A percentile compares a stretch with the other conserved stretches of the same genome.
phyloP scores from a whole-genome alignment of 1,284 basidiomycete species.

The Pulveroboletus sp. region DNA sequence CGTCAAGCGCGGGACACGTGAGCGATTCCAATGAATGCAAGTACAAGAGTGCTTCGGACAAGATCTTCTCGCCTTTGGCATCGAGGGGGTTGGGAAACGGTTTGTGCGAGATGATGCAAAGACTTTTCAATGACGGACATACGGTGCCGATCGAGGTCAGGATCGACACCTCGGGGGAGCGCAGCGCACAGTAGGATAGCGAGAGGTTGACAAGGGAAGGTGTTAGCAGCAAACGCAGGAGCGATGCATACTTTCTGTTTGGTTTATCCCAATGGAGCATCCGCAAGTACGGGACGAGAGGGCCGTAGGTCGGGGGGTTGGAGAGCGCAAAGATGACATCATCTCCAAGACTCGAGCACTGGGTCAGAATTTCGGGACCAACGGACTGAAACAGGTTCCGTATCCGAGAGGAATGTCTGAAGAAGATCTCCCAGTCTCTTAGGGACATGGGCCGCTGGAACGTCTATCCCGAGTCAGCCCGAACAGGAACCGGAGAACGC shows the following conservation, averaged over 20 bases:
- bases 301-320: slow-evolving; percentile 24
- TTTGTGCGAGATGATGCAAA: slow-evolving; percentile 12
- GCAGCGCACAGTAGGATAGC: slow-evolving; percentile 15
- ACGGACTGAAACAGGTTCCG: slow-evolving; percentile 8
- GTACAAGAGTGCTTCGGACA: slow-evolving; percentile 23
- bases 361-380: neutral
- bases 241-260: slow-evolving; percentile 19
- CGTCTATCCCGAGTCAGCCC: slow-evolving; percentile 16
- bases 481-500: neutral
- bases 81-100: slow-evolving; percentile 3
- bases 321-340: slow-evolving; percentile 30
- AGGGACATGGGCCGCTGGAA: slow-evolving; percentile 32
- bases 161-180: slow-evolving; percentile 22
- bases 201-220: slow-evolving; percentile 24
- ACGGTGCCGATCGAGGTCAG: slow-evolving; percentile 23
- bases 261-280: slow-evolving; percentile 25
- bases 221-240: slow-evolving; percentile 25
- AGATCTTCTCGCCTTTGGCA: slow-evolving; percentile 15
- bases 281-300: slow-evolving; percentile 28
- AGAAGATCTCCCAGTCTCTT: slow-evolving; percentile 33
- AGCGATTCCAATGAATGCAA: slow-evolving; percentile 23
- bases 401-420: slow-evolving; percentile 26
- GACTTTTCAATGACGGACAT: slow-evolving; percentile 23
- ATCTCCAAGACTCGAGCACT: slow-evolving; percentile 15
- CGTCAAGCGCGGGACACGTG: slow-evolving; percentile 24